Conservation (phyloP, 1,284 basidiomycete genomes). For the Cryptococcus sp. region DNA sequence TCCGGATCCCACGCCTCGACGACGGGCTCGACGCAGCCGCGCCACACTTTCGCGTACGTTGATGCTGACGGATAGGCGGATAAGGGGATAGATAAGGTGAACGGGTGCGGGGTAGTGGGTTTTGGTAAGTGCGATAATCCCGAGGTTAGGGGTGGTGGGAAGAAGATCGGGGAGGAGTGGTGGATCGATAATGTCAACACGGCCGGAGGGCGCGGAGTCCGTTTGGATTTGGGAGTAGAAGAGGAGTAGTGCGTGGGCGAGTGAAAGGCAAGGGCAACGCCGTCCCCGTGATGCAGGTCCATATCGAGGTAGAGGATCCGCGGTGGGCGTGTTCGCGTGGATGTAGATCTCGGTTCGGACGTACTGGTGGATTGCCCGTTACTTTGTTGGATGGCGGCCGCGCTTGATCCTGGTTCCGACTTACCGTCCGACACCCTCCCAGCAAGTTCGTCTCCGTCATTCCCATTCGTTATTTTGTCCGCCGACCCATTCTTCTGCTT, state of each 20-base stretch:
- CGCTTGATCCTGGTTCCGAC: neutral
- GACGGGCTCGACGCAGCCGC: slow-evolving; percentile 62
- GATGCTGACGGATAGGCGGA: slow-evolving; percentile 63
- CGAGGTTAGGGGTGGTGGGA: slow-evolving; percentile 61
- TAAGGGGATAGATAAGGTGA: slow-evolving; percentile 74
- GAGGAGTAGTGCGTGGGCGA: slow-evolving; percentile 30
- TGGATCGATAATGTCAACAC: slow-evolving; percentile 83
- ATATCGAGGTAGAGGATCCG: slow-evolving; percentile 87
- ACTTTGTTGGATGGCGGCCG: too few species aligned
- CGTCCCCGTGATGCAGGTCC: slow-evolving; percentile 84
- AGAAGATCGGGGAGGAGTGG: slow-evolving; percentile 78
- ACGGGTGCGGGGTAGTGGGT: slow-evolving; percentile 62
- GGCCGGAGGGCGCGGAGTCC: slow-evolving; percentile 53
- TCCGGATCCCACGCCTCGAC: slow-evolving; percentile 70
- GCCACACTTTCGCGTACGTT: slow-evolving; percentile 68
- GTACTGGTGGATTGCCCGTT: too few species aligned
- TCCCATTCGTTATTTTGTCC: neutral
- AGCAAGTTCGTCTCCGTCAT: too few species aligned
- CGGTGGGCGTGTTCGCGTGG: slow-evolving; percentile 49
- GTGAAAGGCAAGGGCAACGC: slow-evolving; percentile 75
- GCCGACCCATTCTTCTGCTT: neutral
- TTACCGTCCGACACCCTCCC: slow-evolving; percentile 25
- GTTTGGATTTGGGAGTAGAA: slow-evolving; percentile 1
- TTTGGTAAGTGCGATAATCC: slow-evolving; percentile 60
- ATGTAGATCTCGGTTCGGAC: neutral